phyloP scores from a whole-genome alignment of 441 rosid species.

The Euphorbia celastroides region DNA sequence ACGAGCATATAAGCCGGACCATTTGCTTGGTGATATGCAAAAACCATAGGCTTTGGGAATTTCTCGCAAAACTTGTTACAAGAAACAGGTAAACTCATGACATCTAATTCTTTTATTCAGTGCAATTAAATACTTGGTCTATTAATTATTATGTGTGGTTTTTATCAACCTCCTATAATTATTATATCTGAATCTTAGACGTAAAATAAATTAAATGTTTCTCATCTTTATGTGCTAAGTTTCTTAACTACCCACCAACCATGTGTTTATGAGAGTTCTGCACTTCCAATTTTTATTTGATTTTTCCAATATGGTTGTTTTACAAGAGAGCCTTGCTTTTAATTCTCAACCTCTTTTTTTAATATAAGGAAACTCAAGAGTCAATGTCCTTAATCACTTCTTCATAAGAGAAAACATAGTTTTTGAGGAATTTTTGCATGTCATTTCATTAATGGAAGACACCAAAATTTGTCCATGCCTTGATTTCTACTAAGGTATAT shows the following conservation, averaged over 20 bases:
- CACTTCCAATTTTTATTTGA: neutral
- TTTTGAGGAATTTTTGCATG: neutral
- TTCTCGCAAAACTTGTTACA: constrained; percentile 64
- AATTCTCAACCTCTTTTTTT: neutral
- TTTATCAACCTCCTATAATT: neutral
- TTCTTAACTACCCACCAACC: constrained; percentile 24
- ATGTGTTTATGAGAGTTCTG: neutral
- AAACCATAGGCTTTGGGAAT: constrained; percentile 81
- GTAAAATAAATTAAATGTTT: neutral
- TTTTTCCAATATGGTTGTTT: neutral
- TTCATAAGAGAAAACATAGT: too few relatives aligned
- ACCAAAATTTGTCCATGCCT: neutral
- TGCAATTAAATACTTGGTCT: too few relatives aligned
- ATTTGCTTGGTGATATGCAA: constrained; percentile 72
- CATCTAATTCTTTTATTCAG: neutral
- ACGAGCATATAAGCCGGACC: constrained; percentile 84
- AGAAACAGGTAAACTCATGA: constrained; percentile 64
- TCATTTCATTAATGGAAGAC: neutral
- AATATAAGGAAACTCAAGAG: too few relatives aligned
- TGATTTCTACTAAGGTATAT: neutral
- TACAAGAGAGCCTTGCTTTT: neutral
- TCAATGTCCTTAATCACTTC: neutral
- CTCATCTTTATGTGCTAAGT: neutral
- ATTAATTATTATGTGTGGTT: neutral
- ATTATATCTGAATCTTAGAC: neutral